Evolutionary conservation across 495 filamentous ascomycete species (phyloP).

Genomic region (Choiromyces venosus): DNA sequence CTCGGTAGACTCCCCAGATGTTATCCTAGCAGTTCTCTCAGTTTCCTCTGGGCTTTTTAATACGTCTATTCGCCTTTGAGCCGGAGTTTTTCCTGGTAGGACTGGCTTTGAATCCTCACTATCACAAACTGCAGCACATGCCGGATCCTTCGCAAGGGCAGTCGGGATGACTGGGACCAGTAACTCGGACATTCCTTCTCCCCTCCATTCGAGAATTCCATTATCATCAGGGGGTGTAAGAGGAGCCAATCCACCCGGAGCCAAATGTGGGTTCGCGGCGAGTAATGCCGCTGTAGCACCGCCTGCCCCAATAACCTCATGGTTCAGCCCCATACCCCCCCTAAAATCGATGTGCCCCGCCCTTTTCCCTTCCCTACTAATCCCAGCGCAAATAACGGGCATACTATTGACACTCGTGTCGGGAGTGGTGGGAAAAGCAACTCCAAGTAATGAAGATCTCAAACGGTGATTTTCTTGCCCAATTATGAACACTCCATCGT

Average conservation of each 20-base stretch:
- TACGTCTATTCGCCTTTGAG: slow-evolving; percentile 10
- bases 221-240: slow-evolving; percentile 43
- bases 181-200: slow-evolving; percentile 27
- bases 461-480: slow-evolving; percentile 31
- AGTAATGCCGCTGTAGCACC: slow-evolving; percentile 39
- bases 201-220: slow-evolving; percentile 41
- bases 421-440: slow-evolving; percentile 39
- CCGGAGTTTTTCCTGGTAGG: neutral
- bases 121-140: neutral
- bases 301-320: slow-evolving; percentile 30
- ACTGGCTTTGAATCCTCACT: slow-evolving; percentile 14
- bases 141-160: slow-evolving; percentile 24
- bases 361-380: slow-evolving; percentile 29
- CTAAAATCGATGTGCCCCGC: slow-evolving; percentile 17
- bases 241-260: slow-evolving; percentile 40
- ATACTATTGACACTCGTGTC: slow-evolving; percentile 35
- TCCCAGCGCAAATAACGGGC: slow-evolving; percentile 36
- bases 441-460: slow-evolving; percentile 32
- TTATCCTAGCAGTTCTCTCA: neutral
- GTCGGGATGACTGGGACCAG: slow-evolving; percentile 15
- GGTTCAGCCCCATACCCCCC: slow-evolving; percentile 24
- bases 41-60: neutral
- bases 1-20: neutral
- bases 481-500: slow-evolving; percentile 9
- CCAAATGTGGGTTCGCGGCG: slow-evolving; percentile 38